phyloP scores from a whole-genome alignment of 768 basidiomycete genomes.

The Steccherinum ochraceum region DNA sequence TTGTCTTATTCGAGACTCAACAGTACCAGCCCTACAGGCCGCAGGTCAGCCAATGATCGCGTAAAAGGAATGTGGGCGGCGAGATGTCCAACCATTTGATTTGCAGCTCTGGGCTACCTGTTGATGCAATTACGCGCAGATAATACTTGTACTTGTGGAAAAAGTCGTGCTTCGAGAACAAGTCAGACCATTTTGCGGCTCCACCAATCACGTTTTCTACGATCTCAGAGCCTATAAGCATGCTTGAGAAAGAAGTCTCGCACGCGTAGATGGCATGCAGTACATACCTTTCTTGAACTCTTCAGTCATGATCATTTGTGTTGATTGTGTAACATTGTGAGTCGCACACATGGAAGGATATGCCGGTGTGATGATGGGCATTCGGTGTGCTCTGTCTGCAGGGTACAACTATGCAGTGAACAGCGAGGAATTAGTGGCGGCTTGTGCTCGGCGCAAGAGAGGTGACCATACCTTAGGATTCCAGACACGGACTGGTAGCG shows the following conservation, averaged over 20 bases:
- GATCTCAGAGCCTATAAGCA: slow-evolving; percentile 73
- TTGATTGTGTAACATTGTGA: slow-evolving; percentile 94
- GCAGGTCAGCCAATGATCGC: too few relatives aligned
- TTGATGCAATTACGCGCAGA: slow-evolving; percentile 91
- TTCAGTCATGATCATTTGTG: slow-evolving; percentile 92
- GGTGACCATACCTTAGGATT: slow-evolving; percentile 91
- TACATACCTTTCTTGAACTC: slow-evolving; percentile 85
- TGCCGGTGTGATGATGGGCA: slow-evolving; percentile 99
- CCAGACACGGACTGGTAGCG: slow-evolving; percentile 92
- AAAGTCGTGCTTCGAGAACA: slow-evolving; percentile 95
- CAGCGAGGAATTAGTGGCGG: not conserved
- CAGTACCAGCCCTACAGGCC: slow-evolving; percentile 76
- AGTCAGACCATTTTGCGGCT: slow-evolving; percentile 80
- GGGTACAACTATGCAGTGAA: slow-evolving; percentile 67
- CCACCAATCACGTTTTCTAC: slow-evolving; percentile 89
- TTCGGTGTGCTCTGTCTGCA: slow-evolving; percentile 87
- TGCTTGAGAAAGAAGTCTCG: slow-evolving; percentile 9
- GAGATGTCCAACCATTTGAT: slow-evolving; percentile 76
- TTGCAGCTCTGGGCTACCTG: slow-evolving; percentile 76
- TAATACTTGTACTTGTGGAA: slow-evolving; percentile 97
- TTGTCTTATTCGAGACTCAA: slow-evolving; percentile 93
- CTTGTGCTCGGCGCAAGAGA: too few relatives aligned
- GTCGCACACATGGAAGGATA: slow-evolving; percentile 99
- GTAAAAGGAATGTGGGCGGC: not conserved
- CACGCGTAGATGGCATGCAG: too few relatives aligned